Percentiles rank a stretch among this genome's conserved stretches.
phyloP scores from a whole-genome alignment of 1,284 basidiomycete genomes.

The Sanghuangporus baumii region DNA sequence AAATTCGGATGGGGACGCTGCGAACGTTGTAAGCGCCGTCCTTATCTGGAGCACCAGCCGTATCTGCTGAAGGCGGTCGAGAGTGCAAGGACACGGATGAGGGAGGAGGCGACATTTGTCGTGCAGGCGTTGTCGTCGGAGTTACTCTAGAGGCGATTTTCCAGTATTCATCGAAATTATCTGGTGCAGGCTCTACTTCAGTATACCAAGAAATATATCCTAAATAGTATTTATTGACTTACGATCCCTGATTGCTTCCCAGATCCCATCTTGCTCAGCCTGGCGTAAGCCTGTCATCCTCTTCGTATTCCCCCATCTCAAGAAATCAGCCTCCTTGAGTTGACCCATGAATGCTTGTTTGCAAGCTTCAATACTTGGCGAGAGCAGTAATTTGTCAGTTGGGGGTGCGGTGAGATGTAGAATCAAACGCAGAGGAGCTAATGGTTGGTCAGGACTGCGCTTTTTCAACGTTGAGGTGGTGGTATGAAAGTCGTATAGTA shows the following conservation, averaged over 20 bases:
- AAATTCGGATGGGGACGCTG: conserved; percentile 84
- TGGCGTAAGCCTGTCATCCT: conserved; percentile 85
- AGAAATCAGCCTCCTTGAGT: conserved; percentile 92
- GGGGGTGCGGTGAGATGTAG: conserved; percentile 86
- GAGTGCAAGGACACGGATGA: conserved; percentile 51
- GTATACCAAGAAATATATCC: not conserved
- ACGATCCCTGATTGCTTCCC: conserved; percentile 92
- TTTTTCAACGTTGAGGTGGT: conserved; percentile 51
- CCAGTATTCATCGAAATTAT: conserved; percentile 95
- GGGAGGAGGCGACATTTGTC: conserved; percentile 46
- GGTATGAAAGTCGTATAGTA: conserved; percentile 81
- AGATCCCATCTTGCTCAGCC: conserved; percentile 87
- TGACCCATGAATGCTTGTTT: conserved; percentile 91
- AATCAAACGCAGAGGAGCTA: conserved; percentile 66
- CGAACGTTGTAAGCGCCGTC: conserved; percentile 82
- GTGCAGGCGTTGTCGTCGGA: conserved; percentile 53
- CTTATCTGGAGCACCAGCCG: conserved; percentile 46
- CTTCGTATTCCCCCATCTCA: conserved; percentile 91
- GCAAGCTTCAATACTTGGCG: conserved; percentile 75
- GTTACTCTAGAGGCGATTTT: conserved; percentile 85
- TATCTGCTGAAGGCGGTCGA: conserved; percentile 67
- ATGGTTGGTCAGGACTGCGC: conserved; percentile 36
- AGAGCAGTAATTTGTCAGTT: conserved; percentile 75
- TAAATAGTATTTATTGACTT: conserved; percentile 29
- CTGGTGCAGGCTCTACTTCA: conserved; percentile 33